A percentile compares a stretch with the other conserved stretches of the same genome.
Evolutionary conservation across 345 rosid genomes (phyloP).

Genomic region (Euphorbia lathyris): DNA sequence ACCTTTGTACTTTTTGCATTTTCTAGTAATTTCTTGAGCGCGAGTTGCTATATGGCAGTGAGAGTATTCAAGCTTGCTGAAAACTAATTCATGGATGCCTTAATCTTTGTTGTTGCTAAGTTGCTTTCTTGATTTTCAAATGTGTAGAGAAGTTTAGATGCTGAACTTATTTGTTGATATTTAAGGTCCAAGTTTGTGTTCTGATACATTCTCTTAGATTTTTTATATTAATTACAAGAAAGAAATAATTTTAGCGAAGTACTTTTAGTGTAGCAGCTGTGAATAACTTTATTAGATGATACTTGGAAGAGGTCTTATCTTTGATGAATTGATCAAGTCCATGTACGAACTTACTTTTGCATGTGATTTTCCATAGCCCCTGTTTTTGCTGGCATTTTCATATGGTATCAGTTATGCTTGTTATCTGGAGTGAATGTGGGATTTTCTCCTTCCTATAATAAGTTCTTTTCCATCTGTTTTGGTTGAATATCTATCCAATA

Average conservation of each 20-base stretch:
- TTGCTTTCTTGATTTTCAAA: constrained; percentile 6
- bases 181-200: background rate
- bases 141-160: background rate
- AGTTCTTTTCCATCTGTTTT: background rate
- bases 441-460: background rate
- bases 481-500: background rate
- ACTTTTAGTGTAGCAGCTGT: background rate
- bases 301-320: background rate
- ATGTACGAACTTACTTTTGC: background rate
- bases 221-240: background rate
- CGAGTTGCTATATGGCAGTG: background rate
- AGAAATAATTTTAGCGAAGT: background rate
- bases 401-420: no score
- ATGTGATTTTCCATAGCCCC: background rate
- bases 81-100: background rate
- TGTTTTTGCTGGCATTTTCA: background rate
- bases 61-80: background rate
- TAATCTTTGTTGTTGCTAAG: background rate
- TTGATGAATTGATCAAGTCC: background rate
- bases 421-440: background rate
- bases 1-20: background rate
- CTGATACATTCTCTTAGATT: background rate
- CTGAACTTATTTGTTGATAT: background rate
- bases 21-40: background rate
- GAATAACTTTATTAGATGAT: background rate